These are phyloP conservation scores for Diaporthe batatas DNA, from an alignment of 2,329 filamentous ascomycete genomes.

Conservation along the genomic window DNA sequence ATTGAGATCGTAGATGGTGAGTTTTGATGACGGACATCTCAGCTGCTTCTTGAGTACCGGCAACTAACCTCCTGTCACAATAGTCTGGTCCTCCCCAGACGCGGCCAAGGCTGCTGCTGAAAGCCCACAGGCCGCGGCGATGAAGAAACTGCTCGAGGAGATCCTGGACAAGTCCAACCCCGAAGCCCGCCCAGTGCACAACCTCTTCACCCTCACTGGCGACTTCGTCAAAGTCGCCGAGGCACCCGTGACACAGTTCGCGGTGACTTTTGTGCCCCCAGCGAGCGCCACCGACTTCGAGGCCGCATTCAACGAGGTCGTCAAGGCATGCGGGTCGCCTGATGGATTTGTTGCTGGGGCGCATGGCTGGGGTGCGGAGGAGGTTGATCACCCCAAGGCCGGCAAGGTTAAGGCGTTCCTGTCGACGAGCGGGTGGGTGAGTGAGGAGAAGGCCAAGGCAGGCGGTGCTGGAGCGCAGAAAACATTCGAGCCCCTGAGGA, in stretches of 20 bases:
- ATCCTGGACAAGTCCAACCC: constrained; percentile 42
- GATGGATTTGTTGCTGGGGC: constrained; percentile 41
- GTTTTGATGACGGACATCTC: neutral
- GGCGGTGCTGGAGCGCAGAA: constrained; percentile 22
- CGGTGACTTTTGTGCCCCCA: constrained; percentile 34
- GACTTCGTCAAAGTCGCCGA: constrained; percentile 40
- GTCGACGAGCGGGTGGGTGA: constrained; percentile 40
- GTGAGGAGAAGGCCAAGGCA: constrained; percentile 36
- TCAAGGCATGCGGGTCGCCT: constrained; percentile 22
- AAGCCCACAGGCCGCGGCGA: constrained; percentile 29
- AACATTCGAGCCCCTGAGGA: constrained; percentile 37
- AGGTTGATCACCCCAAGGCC: constrained; percentile 28
- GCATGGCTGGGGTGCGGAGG: constrained; percentile 41
- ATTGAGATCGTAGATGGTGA: constrained; percentile 41
- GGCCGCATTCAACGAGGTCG: constrained; percentile 33
- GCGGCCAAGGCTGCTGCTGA: constrained; percentile 30
- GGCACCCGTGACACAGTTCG: constrained; percentile 39
- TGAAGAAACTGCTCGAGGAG: constrained; percentile 28
- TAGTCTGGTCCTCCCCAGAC: constrained; percentile 41
- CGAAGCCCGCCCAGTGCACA: constrained; percentile 34
- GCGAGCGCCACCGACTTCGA: constrained; percentile 39
- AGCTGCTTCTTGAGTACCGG: neutral
- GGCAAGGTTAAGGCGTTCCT: constrained; percentile 41
- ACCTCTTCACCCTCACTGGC: constrained; percentile 36
- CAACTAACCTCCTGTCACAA: neutral